phyloP scores from a whole-genome alignment of 2,329 filamentous ascomycete genomes.

The Monilinia fructigena region DNA sequence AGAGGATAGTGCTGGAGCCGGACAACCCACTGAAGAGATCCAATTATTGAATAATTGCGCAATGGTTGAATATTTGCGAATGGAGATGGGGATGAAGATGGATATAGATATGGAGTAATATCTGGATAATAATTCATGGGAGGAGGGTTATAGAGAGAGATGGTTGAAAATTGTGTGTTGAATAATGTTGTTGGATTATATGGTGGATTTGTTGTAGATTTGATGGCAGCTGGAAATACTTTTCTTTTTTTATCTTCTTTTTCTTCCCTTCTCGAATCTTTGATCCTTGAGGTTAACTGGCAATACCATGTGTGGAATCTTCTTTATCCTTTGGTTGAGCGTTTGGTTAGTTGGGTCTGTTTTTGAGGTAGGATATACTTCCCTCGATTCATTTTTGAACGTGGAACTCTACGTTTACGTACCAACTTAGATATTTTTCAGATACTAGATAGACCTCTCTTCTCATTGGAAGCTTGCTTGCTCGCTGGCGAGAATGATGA shows the following conservation, averaged over 20 bases:
- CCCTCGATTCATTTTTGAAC: background rate
- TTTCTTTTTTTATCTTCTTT: background rate
- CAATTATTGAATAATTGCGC: constrained; percentile 21
- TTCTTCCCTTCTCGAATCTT: background rate
- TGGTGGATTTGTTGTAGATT: background rate
- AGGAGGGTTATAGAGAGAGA: background rate
- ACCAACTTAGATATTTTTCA: background rate
- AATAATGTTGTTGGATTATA: background rate
- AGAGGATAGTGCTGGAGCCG: constrained; percentile 4
- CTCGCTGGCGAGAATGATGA: background rate
- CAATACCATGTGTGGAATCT: background rate
- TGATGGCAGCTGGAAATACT: constrained; percentile 5
- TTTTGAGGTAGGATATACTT: background rate
- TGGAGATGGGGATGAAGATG: background rate
- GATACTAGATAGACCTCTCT: constrained; percentile 7
- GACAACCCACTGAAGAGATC: constrained; percentile 17
- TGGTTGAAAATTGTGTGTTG: constrained; percentile 1
- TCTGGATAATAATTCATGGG: constrained; percentile 5
- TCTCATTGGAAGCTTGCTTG: constrained; percentile 1
- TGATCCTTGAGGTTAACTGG: background rate
- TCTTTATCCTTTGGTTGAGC: background rate
- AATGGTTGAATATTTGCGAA: constrained; percentile 4
- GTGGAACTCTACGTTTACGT: background rate
- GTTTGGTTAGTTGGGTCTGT: background rate
- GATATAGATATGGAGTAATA: constrained; percentile 2